phyloP scores from a whole-genome alignment of 139 green algal genomes.

The Closterium sp. region DNA sequence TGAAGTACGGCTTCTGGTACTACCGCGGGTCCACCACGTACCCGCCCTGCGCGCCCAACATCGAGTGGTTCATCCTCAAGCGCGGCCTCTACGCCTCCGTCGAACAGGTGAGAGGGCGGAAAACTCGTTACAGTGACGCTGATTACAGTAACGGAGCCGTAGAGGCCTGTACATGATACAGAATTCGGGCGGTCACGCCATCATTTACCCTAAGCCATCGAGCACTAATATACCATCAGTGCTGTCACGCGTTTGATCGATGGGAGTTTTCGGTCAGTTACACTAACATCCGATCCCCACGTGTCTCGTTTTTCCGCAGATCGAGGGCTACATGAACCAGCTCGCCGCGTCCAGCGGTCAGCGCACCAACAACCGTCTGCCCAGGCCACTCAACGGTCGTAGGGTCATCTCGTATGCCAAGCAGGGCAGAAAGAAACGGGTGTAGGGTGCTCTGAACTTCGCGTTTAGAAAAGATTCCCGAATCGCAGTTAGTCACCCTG shows the following conservation, averaged over 20 bases:
- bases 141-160: too few species aligned
- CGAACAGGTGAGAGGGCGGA: not conserved
- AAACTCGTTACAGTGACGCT: too few species aligned
- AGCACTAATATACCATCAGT: not conserved
- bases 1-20: not conserved
- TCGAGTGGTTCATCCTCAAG: not conserved
- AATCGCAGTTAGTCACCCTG: not conserved
- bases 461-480: not conserved
- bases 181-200: too few species aligned
- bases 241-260: not conserved
- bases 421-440: not conserved
- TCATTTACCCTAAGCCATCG: too few species aligned
- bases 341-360: not conserved
- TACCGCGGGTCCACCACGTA: not conserved
- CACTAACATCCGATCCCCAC: not conserved
- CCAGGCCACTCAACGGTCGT: not conserved
- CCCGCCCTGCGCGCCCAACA: not conserved
- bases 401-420: not conserved
- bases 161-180: too few species aligned
- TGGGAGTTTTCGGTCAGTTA: not conserved
- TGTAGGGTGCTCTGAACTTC: not conserved
- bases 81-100: not conserved
- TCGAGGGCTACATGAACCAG: not conserved
- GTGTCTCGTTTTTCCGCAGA: not conserved
- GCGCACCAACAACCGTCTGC: conserved; percentile 1